phyloP scores from a whole-genome alignment of 2,329 filamentous ascomycete species.

The Arthroderma sp. region DNA sequence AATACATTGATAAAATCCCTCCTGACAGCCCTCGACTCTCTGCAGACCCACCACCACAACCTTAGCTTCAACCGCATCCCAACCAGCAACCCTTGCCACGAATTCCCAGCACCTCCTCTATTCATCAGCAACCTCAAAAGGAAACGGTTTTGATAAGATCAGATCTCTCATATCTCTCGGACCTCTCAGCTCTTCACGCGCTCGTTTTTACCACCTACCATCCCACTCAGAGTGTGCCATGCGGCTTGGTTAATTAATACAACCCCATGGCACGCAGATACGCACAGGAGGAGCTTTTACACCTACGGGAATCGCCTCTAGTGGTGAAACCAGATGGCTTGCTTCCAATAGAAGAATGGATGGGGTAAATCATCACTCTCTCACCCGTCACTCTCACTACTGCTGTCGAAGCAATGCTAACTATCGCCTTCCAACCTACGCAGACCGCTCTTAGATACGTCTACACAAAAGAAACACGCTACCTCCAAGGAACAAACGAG shows the following conservation, averaged over 20 bases:
- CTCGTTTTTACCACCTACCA: neutral
- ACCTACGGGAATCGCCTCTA: slow-evolving; percentile 68
- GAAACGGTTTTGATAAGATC: neutral
- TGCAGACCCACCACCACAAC: neutral
- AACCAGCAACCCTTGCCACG: slow-evolving; percentile 4
- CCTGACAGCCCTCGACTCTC: neutral
- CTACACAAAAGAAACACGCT: slow-evolving; percentile 29
- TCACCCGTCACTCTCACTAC: slow-evolving; percentile 10
- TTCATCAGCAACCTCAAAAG: neutral
- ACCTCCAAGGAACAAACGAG: slow-evolving; percentile 26
- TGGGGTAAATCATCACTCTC: slow-evolving; percentile 55
- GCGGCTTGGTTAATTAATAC: slow-evolving; percentile 15
- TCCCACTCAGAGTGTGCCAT: slow-evolving; percentile 8
- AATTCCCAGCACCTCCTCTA: slow-evolving; percentile 1
- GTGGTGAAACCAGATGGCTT: slow-evolving; percentile 67
- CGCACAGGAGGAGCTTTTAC: slow-evolving; percentile 60
- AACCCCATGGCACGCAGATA: slow-evolving; percentile 47
- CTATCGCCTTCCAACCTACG: slow-evolving; percentile 10
- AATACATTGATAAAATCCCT: neutral
- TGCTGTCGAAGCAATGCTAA: slow-evolving; percentile 12
- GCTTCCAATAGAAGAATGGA: slow-evolving; percentile 85
- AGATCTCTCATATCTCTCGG: neutral
- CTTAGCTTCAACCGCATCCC: neutral
- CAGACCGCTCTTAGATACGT: slow-evolving; percentile 34
- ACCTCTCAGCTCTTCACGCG: neutral